Base-by-base conservation (phyloP, 2,329 filamentous ascomycete species). In the Blastomyces gilchristii region DNA sequence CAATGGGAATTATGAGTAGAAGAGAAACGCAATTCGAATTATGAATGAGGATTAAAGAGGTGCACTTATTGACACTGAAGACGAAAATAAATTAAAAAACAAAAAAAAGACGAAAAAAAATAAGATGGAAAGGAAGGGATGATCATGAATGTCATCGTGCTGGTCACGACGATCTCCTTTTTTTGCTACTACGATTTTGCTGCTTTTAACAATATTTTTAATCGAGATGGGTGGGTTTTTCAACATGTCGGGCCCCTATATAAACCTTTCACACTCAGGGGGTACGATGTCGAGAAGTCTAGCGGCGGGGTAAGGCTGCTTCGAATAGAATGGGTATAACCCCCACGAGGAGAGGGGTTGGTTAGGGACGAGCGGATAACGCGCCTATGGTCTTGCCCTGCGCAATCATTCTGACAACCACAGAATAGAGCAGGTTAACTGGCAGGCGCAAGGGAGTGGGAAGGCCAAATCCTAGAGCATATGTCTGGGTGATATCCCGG, bases 111-210 rank as follows among this genome's bases (percentile, higher is more conserved):
- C 34, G 50, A 39, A 60, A 54, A 54, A 52, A 49, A 54, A 57
- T 52, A 53, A n/a, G 6, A 60, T 58, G 60, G 59, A 58, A 58
- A 63, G 58, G 45, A 58, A 60, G 58, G 60, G 63, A 63, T 60
- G 49, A 60, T 47, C 49, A 57, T 31, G 28, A 52, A 52, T 39
- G 14, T 56, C 2, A 31, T 31, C 62, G 65, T 67, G 65, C 65
- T 62, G 64, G 64, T 60, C 62, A 63, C 67, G 62, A 57, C 34
- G 28, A 9, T 34, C 37, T 56, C 14, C 16, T 18, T 37, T 56
- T 31, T 31, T 31, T 31, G 28, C 22, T 50, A 47, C 61, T 34
- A 52, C 28, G 34, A 45, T 52, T 60, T 22, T 9, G 28, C 28
- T 31, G 4, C n/a, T 63, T 64, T 63, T 60, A 60, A 28, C 43